A percentile compares a stretch with the other conserved stretches of the same genome.
phyloP scores from a whole-genome alignment of 2,329 filamentous ascomycete species.

The Colletotrichum karsti region DNA sequence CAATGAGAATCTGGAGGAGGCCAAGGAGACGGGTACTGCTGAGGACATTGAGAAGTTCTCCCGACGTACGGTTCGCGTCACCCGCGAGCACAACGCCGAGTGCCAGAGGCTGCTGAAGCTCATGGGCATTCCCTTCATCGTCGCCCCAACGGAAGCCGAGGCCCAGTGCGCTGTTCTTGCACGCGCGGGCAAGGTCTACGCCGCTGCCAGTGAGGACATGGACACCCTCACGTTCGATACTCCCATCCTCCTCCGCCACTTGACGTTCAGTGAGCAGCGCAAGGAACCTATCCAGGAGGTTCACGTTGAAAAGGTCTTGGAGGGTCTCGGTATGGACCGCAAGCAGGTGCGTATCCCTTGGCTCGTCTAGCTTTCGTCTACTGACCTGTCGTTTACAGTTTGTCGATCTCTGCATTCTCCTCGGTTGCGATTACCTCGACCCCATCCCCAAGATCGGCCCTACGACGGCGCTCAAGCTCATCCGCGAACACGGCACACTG shows the following conservation, averaged over 20 bases:
- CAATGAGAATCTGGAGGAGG: constrained; percentile 88
- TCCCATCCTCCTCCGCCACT: constrained; percentile 88
- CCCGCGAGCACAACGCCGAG: constrained; percentile 95
- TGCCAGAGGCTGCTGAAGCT: constrained; percentile 90
- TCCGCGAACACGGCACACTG: constrained; percentile 88
- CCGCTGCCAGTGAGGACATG: constrained; percentile 98
- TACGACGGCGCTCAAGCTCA: constrained; percentile 89
- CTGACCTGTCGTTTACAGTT: constrained; percentile 60
- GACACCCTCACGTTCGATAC: constrained; percentile 96
- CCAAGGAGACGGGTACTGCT: constrained; percentile 95
- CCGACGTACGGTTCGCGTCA: constrained; percentile 89
- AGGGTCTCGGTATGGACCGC: constrained; percentile 87
- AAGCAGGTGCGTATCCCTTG: constrained; percentile 68
- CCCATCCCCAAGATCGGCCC: constrained; percentile 95
- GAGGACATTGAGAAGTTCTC: constrained; percentile 99
- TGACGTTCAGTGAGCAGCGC: constrained; percentile 96
- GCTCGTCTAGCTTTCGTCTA: neutral
- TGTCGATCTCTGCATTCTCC: constrained; percentile 95
- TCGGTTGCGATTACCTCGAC: constrained; percentile 97
- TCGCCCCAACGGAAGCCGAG: constrained; percentile 96
- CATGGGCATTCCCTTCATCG: constrained; percentile 95
- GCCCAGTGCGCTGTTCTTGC: constrained; percentile 94
- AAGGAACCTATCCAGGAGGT: constrained; percentile 99
- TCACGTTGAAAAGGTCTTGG: constrained; percentile 83
- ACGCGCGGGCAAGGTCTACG: constrained; percentile 92